phyloP scores from a whole-genome alignment of 106 monocot genomes.

The Allium fistulosum region DNA sequence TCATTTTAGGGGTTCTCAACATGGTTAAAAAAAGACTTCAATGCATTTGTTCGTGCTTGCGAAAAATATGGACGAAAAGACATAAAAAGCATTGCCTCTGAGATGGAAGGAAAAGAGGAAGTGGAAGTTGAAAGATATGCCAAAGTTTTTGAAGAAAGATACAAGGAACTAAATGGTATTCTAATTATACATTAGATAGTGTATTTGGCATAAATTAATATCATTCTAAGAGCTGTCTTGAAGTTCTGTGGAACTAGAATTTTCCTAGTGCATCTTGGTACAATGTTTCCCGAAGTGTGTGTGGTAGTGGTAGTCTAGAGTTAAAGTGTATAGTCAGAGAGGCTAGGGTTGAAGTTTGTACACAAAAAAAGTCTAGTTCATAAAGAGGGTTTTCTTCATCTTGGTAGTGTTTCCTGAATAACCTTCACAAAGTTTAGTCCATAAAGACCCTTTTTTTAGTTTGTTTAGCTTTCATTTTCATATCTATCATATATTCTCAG shows the following conservation, averaged over 20 bases:
- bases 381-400: too few relatives aligned
- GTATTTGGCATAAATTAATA: not conserved
- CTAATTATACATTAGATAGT: not conserved
- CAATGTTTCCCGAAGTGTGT: not conserved
- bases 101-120: conserved; percentile 87
- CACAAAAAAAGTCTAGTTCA: too few relatives aligned
- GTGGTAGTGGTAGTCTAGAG: too few relatives aligned
- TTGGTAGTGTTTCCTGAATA: too few relatives aligned
- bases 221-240: not conserved
- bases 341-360: not conserved
- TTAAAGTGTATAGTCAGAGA: too few relatives aligned
- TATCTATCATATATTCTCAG: too few relatives aligned
- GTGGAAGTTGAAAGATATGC: conserved; percentile 95
- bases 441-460: too few relatives aligned
- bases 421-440: too few relatives aligned
- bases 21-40: conserved; percentile 93
- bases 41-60: conserved; percentile 87
- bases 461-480: too few relatives aligned
- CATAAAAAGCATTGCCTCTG: conserved; percentile 81
- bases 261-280: conserved; percentile 1
- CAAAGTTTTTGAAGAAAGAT: conserved; percentile 80
- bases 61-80: conserved; percentile 91
- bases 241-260: not conserved
- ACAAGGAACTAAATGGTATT: conserved; percentile 84
- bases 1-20: conserved; percentile 73